phyloP scores from a whole-genome alignment of 129 eudicot genomes.

The Tanacetum coccineum region DNA sequence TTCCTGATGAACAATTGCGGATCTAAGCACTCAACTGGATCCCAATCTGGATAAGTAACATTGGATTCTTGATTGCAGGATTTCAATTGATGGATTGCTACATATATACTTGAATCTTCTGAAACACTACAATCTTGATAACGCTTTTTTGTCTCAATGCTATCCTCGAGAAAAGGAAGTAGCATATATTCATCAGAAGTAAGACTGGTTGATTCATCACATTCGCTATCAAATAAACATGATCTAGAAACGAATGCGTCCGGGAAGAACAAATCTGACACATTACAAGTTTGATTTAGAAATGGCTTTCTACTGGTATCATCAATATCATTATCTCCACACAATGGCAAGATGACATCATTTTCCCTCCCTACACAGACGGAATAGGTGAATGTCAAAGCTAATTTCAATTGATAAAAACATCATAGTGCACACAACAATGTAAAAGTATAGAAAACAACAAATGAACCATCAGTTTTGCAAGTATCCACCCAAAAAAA shows the following conservation, averaged over 20 bases:
- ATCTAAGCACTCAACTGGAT: slow-evolving; percentile 67
- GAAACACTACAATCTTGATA: slow-evolving; percentile 21
- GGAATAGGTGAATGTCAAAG: background rate
- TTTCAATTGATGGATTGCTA: slow-evolving; percentile 66
- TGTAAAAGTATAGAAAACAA: background rate
- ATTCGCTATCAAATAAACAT: slow-evolving; percentile 49
- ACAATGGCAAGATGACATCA: slow-evolving; percentile 37
- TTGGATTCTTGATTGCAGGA: slow-evolving; percentile 58
- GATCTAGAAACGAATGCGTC: slow-evolving; percentile 70
- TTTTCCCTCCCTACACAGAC: slow-evolving; percentile 49
- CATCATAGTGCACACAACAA: background rate
- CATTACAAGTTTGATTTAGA: slow-evolving; percentile 64
- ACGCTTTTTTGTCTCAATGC: slow-evolving; percentile 37
- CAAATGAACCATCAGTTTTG: background rate
- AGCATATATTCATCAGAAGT: slow-evolving; percentile 57
- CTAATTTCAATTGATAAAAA: background rate
- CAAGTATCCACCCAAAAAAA: background rate
- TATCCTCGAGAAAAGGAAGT: slow-evolving; percentile 68
- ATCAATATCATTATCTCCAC: slow-evolving; percentile 40
- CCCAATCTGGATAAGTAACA: slow-evolving; percentile 49
- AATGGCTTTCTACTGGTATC: slow-evolving; percentile 38
- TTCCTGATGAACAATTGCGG: slow-evolving; percentile 73
- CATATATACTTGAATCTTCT: slow-evolving; percentile 58
- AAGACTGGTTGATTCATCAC: slow-evolving; percentile 53
- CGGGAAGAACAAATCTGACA: slow-evolving; percentile 68